These are phyloP conservation scores for Ceratobasidium sp. DNA, from an alignment of 1,284 basidiomycete genomes.

Conservation along the genomic window DNA sequence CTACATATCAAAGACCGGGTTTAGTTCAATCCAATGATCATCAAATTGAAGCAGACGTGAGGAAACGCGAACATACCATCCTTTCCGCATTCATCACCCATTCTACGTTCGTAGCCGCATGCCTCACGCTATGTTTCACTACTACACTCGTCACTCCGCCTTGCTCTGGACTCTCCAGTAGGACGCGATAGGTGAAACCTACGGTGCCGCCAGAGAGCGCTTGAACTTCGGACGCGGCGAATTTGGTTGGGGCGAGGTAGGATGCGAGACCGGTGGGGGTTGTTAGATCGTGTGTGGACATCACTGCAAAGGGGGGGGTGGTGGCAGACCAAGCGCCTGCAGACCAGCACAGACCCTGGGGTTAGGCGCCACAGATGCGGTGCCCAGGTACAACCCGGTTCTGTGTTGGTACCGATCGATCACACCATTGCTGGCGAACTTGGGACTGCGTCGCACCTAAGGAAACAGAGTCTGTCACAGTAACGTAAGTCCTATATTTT, in stretches of 20 bases:
- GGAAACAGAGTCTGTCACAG: too few relatives aligned
- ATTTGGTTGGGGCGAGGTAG: constrained; percentile 4
- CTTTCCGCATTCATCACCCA: not conserved
- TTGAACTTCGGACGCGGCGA: constrained; percentile 6
- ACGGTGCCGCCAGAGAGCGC: not conserved
- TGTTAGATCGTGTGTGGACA: too few relatives aligned
- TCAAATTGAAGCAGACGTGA: too few relatives aligned
- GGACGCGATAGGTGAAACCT: constrained; percentile 20
- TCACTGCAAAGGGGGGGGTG: too few relatives aligned
- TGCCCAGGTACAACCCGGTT: too few relatives aligned
- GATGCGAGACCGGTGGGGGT: not conserved
- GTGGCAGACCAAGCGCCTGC: too few relatives aligned
- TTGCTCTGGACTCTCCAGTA: not conserved
- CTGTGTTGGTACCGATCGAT: too few relatives aligned
- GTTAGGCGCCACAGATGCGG: too few relatives aligned
- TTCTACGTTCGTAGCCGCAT: not conserved
- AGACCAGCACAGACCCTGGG: too few relatives aligned
- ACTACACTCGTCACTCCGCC: constrained; percentile 16
- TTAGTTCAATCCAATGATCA: not conserved
- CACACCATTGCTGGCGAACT: too few relatives aligned
- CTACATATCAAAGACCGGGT: not conserved
- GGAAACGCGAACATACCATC: constrained; percentile 5
- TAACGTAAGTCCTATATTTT: too few relatives aligned
- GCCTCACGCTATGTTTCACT: constrained; percentile 11
- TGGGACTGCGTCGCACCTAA: too few relatives aligned